Conservation (phyloP, 169 alveolate species). For the Plasmodium relictum region DNA sequence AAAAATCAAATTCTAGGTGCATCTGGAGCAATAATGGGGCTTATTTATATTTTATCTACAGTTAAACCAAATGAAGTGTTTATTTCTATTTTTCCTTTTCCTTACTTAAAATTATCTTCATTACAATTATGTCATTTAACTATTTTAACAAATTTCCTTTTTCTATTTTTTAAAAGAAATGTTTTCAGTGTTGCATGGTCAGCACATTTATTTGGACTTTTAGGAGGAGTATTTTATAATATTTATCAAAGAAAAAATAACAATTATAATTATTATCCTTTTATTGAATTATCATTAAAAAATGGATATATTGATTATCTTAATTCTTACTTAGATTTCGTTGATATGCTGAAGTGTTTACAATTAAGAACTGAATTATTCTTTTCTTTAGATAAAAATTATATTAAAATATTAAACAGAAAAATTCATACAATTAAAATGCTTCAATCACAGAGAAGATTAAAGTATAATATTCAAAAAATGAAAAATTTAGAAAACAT, state of each 20-base stretch:
- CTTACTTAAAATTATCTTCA: conserved; percentile 82
- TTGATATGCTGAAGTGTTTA: conserved; percentile 41
- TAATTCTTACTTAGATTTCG: conserved; percentile 54
- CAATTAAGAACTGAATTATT: conserved; percentile 24
- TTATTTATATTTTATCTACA: conserved; percentile 81
- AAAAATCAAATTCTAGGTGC: conserved; percentile 85
- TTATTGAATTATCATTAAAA: conserved; percentile 56
- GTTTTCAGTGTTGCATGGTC: conserved; percentile 84
- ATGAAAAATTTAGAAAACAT: conserved; percentile 63
- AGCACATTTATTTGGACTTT: conserved; percentile 86
- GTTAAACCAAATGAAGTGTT: conserved; percentile 84
- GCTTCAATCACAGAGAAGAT: conserved; percentile 31
- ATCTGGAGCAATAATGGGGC: conserved; percentile 87
- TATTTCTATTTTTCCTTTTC: conserved; percentile 84
- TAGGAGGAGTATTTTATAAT: conserved; percentile 84
- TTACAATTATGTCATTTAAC: conserved; percentile 85
- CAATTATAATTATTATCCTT: conserved; percentile 55
- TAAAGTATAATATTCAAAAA: conserved; percentile 18
- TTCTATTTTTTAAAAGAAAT: conserved; percentile 77
- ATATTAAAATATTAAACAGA: conserved; percentile 32
- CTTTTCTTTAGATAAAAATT: conserved; percentile 46
- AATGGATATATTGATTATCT: conserved; percentile 72
- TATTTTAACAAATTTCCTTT: conserved; percentile 81
- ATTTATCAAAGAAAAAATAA: conserved; percentile 77
- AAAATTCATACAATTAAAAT: conserved; percentile 33